Evolutionary conservation across 2,329 filamentous ascomycete genomes (phyloP).

Genomic region (Delphinella strobiligena): DNA sequence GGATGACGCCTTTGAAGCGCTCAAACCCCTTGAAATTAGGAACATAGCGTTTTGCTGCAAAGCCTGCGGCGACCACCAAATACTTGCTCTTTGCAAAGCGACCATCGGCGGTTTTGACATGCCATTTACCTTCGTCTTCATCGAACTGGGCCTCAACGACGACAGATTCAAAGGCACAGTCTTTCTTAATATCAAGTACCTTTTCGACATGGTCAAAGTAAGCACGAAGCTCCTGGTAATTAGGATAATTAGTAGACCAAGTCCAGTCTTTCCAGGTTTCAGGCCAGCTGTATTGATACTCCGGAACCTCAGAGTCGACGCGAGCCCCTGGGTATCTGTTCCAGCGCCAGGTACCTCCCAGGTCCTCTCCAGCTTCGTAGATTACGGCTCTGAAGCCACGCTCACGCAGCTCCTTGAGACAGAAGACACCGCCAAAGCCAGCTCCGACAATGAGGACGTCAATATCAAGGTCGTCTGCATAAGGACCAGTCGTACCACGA

Average conservation of each 20-base stretch:
- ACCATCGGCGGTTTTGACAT: conserved; percentile 39
- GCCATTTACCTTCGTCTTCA: conserved; percentile 36
- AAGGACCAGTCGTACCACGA: background rate
- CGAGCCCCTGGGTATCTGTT: conserved; percentile 27
- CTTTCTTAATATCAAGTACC: conserved; percentile 43
- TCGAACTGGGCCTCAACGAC: conserved; percentile 43
- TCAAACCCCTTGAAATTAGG: conserved; percentile 49
- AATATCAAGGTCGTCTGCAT: background rate
- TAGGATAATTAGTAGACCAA: conserved; percentile 26
- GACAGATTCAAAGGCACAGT: conserved; percentile 44
- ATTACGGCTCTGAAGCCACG: conserved; percentile 16
- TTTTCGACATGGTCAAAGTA: conserved; percentile 52
- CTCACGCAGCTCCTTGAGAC: conserved; percentile 29
- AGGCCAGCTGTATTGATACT: conserved; percentile 18
- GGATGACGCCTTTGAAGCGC: conserved; percentile 48
- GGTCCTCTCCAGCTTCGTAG: conserved; percentile 21
- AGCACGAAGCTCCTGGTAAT: conserved; percentile 35
- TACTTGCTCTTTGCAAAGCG: conserved; percentile 38
- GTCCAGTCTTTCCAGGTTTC: conserved; percentile 39
- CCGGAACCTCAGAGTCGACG: conserved; percentile 29
- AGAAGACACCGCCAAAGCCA: conserved; percentile 30
- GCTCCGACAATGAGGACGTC: conserved; percentile 23
- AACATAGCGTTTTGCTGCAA: conserved; percentile 49
- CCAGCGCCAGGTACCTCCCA: conserved; percentile 22
- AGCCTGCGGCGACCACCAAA: conserved; percentile 43